Evolutionary conservation across 2,329 filamentous ascomycete species (phyloP).

Genomic region (Fusarium scirpi): DNA sequence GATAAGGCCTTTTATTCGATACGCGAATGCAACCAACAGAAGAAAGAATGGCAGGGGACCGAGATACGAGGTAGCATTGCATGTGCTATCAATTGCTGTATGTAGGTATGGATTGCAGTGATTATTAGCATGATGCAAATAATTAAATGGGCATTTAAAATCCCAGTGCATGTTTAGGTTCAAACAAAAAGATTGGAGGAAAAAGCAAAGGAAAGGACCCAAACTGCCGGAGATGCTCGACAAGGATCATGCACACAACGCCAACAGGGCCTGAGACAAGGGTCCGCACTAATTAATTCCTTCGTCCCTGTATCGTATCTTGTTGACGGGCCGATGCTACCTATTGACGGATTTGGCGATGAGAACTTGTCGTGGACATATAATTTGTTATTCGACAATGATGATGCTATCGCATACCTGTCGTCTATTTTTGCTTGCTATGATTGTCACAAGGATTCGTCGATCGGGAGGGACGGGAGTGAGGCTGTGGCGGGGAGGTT

Average conservation of each 20-base stretch:
- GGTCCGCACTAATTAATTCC: slow-evolving; percentile 13
- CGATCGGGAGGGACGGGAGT: slow-evolving; percentile 1
- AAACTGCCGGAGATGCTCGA: slow-evolving; percentile 11
- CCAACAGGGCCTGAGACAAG: slow-evolving; percentile 1
- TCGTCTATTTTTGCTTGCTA: not conserved
- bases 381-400: not conserved
- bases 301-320: not conserved
- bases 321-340: slow-evolving; percentile 18
- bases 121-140: not conserved
- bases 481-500: slow-evolving; percentile 11
- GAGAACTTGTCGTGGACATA: not conserved
- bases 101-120: not conserved
- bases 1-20: slow-evolving; percentile 17
- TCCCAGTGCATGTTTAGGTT: not conserved
- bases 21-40: slow-evolving; percentile 26
- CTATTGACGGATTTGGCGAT: not conserved
- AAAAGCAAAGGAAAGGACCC: slow-evolving; percentile 26
- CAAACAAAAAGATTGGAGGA: not conserved
- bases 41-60: not conserved
- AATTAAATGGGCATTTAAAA: not conserved
- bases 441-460: slow-evolving; percentile 26
- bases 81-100: not conserved
- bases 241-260: slow-evolving; percentile 6
- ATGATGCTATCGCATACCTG: not conserved
- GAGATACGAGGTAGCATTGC: not conserved